Evolutionary conservation across 2,329 filamentous ascomycete genomes (phyloP), one percentile per base, ranked within the genome.

Genomic region (Trichophyton verrucosum): DNA sequence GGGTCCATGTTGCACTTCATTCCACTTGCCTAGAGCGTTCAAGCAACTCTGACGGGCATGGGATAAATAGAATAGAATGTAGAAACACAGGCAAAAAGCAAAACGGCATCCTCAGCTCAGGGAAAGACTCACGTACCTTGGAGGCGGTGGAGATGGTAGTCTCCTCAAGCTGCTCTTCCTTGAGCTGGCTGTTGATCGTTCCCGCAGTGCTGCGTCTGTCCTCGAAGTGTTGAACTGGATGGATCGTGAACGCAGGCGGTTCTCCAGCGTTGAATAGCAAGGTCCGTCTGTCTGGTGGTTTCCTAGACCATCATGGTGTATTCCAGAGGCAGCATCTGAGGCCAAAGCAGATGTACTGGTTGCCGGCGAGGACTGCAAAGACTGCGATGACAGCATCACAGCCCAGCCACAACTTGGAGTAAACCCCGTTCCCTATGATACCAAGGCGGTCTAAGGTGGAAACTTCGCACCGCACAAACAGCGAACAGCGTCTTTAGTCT

Each of bases 71-170:
- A 44, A 22, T 22, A 7, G 33, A 24, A 40, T 2, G 22, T 9
- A 27, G n/a, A 20, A 30, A 13, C 22, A 20, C 9, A 53, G 8
- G n/a, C 6, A 30, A 53, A 53, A 30, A 30, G 49, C 46, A 2
- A 22, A 38, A 44, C 1, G 40, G 4, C 2, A 44, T 44, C 22
- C 24, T 33, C n/a, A 30, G 22, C 24, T 8, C 24, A 33, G 11
- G 49, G n/a, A 15, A 33, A 27, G 8, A 24, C 9, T 15, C 58
- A 65, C 72, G 60, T 68, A 76, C 74, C 70, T 73, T 7, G 74
- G 74, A 3, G 74, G 74, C 15, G 74, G 74, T 17, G 74, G 74
- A 11, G 74, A 76, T 7, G 66, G 66, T 2, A 69, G 68, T 58
- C 51, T 69, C 49, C 64, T 68, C 7, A 65, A 62, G 58, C 68